These are phyloP conservation scores for Schizonepeta tenuifolia DNA, from an alignment of 257 asterid species.

Conservation along the genomic window DNA sequence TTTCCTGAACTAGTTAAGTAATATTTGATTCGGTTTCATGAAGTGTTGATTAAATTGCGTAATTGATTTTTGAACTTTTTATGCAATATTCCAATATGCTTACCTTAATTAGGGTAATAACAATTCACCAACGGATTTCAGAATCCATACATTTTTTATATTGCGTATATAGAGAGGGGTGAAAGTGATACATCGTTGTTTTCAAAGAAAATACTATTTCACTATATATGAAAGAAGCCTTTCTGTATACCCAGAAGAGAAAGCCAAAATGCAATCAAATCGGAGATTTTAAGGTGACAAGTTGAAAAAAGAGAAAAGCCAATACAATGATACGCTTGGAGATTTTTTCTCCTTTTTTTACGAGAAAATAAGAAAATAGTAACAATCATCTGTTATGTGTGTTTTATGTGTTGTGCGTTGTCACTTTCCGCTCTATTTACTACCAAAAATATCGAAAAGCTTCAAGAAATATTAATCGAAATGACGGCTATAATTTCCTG, in stretches of 20 bases:
- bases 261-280: slow-evolving; percentile 20
- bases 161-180: slow-evolving; percentile 3
- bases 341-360: background rate
- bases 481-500: background rate
- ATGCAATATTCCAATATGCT: background rate
- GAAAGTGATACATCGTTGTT: slow-evolving; percentile 5
- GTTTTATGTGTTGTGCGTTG: background rate
- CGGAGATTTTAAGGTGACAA: slow-evolving; percentile 3
- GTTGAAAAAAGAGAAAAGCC: slow-evolving; percentile 8
- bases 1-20: background rate
- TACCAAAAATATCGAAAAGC: background rate
- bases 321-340: slow-evolving; percentile 18
- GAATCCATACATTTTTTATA: background rate
- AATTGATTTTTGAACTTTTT: background rate
- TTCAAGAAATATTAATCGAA: slow-evolving; percentile 4
- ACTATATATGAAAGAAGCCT: background rate
- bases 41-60: background rate
- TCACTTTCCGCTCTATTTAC: background rate
- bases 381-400: background rate
- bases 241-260: background rate
- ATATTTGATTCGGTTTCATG: background rate
- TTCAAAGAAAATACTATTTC: background rate
- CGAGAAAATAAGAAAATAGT: background rate
- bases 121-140: background rate
- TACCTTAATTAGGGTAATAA: background rate